phyloP scores from a whole-genome alignment of 257 asterid species.

The Solanum virginianum region DNA sequence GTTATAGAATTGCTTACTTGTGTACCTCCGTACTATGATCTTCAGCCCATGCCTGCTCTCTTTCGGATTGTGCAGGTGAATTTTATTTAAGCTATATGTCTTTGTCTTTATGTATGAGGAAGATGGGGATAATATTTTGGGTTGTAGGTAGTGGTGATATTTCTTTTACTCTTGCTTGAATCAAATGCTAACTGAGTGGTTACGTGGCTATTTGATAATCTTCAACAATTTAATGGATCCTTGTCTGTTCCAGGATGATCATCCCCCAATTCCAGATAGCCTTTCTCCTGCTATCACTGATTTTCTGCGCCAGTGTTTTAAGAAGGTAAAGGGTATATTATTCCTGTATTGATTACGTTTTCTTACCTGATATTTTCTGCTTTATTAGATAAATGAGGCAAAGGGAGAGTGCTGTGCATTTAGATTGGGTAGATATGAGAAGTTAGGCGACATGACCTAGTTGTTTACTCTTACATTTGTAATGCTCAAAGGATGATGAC shows the following conservation, averaged over 20 bases:
- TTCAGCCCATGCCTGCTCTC: slow-evolving; percentile 99
- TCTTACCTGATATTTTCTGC: neutral
- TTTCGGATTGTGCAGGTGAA: slow-evolving; percentile 91
- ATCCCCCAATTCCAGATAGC: slow-evolving; percentile 46
- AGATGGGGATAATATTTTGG: neutral
- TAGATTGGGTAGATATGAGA: neutral
- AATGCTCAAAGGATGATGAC: neutral
- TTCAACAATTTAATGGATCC: neutral
- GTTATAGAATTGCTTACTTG: slow-evolving; percentile 97
- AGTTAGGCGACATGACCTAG: neutral
- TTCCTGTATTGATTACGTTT: neutral
- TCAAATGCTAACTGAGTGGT: neutral
- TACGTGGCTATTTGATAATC: neutral
- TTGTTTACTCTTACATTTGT: neutral
- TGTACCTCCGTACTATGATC: slow-evolving; percentile 91
- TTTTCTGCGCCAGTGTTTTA: slow-evolving; percentile 38
- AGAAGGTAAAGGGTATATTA: slow-evolving; percentile 22
- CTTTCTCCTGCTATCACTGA: slow-evolving; percentile 39
- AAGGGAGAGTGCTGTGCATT: neutral
- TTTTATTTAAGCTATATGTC: neutral
- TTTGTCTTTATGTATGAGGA: neutral
- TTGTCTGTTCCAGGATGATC: slow-evolving; percentile 24
- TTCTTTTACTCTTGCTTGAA: neutral
- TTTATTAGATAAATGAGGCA: neutral
- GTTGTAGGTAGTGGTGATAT: neutral